These are phyloP conservation scores for Pythium aristosporum DNA, from an alignment of 352 stramenopile species.

Conservation along the genomic window DNA sequence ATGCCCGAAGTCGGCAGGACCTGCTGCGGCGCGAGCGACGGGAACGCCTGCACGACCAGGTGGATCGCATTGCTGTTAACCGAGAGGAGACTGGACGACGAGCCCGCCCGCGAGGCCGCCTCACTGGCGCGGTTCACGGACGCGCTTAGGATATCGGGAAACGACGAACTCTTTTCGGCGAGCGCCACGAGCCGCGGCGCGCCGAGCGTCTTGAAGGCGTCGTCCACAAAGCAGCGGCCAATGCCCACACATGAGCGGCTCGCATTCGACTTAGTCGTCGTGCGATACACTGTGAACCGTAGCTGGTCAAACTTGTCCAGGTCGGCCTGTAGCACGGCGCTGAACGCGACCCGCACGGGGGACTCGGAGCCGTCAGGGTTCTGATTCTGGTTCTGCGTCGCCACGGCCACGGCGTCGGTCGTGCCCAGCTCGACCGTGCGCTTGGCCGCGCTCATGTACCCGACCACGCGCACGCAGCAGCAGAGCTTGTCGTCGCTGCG, in stretches of 20 bases:
- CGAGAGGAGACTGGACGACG: conserved; percentile 12
- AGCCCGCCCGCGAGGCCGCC: conserved; percentile 2
- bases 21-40: conserved; percentile 41
- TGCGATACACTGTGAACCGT: conserved; percentile 63
- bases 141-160: conserved; percentile 27
- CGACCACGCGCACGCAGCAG: conserved; percentile 57
- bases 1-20: conserved; percentile 60
- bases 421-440: conserved; percentile 50
- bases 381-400: conserved; percentile 9
- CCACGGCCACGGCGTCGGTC: conserved; percentile 62
- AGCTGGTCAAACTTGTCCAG: conserved; percentile 64
- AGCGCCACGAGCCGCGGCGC: conserved; percentile 43
- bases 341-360: conserved; percentile 49
- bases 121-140: neutral
- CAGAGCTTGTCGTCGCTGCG: conserved; percentile 47
- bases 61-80: conserved; percentile 33
- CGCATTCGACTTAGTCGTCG: conserved; percentile 26
- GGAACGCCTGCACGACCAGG: conserved; percentile 57
- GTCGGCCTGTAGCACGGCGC: conserved; percentile 50
- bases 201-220: conserved; percentile 45
- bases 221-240: conserved; percentile 52
- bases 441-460: conserved; percentile 43
- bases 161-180: conserved; percentile 43
- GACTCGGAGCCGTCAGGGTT: conserved; percentile 22
- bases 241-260: conserved; percentile 49